Conservation (phyloP, 2,329 filamentous ascomycete species). For the Curvularia hawaiiensis region DNA sequence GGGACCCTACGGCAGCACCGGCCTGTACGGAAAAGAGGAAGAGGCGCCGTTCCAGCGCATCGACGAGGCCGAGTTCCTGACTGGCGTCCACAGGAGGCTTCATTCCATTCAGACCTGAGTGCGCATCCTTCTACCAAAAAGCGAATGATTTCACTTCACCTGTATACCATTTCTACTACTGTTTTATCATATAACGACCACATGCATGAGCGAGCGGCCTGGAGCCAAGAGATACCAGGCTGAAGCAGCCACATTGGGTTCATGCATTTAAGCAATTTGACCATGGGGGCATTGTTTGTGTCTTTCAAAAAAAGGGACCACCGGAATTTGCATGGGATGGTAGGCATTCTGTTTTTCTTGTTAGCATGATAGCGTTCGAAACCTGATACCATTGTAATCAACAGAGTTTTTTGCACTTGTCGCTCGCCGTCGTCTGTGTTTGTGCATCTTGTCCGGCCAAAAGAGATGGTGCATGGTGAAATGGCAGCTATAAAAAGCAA, state of each 20-base stretch:
- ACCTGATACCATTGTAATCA: constrained; percentile 16
- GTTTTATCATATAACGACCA: constrained; percentile 35
- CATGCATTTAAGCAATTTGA: constrained; percentile 27
- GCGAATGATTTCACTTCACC: constrained; percentile 25
- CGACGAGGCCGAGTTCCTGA: constrained; percentile 47
- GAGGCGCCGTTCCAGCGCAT: constrained; percentile 50
- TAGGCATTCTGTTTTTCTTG: constrained; percentile 14
- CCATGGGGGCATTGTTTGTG: constrained; percentile 11
- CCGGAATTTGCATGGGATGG: constrained; percentile 21
- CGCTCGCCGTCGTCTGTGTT: background rate
- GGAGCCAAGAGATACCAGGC: constrained; percentile 43
- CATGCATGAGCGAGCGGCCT: constrained; percentile 40
- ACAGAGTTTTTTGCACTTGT: background rate
- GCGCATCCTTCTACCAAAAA: constrained; percentile 21
- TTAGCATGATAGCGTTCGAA: constrained; percentile 27
- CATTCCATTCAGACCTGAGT: constrained; percentile 46
- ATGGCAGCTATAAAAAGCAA: background rate
- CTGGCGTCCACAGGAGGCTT: constrained; percentile 43
- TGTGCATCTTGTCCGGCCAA: background rate
- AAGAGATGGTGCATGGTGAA: background rate
- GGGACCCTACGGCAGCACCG: constrained; percentile 56
- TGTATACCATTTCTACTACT: constrained; percentile 26
- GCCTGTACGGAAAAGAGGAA: constrained; percentile 56
- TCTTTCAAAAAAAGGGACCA: constrained; percentile 14
- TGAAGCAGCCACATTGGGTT: constrained; percentile 28